Base-by-base conservation (phyloP, 2,329 filamentous ascomycete genomes). In the Penicillium vulpinum region DNA sequence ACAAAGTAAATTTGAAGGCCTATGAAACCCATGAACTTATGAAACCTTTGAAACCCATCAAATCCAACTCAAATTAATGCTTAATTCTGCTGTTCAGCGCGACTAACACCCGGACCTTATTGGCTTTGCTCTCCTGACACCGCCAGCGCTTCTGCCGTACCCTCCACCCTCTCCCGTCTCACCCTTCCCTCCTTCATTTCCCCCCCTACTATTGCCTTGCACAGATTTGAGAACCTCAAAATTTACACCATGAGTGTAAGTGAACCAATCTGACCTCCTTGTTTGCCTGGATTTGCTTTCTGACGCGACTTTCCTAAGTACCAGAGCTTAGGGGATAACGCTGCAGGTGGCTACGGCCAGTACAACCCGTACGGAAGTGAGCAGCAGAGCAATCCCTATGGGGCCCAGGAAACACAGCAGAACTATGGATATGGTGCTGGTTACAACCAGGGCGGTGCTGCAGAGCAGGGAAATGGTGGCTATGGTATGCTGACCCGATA, bases 321-420 rank as follows among this genome's bases (percentile, higher is more conserved):
- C 50, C 61, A 70, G 60, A 63, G 61, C 58, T 66, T 70, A 56
- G 66, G 69, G 49, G 68, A 69, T 56, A 63, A 64, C 53, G 65
- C 62, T 52, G 65, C 71, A 54, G 69, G 69, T 29, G 77, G 78
- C 67, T 83, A 83, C 69, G 80, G 79, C 69, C 78, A 82, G 61
- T 83, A 80, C 70, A 83, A 84, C 70, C 83, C 83, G 48, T 85
- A 84, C 56, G 70, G 67, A 67, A 71, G 72, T 53, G 62, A 67
- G 57, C 65, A 71, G 58, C 54, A 52, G 26, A 56, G 29, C 45
- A 71, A 72, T 60, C 67, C 64, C 35, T 67, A 70, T 58, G 69
- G 63, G 29, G 62, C 70, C 56, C 70, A 74, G 51, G 45, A 63
- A 62, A 51, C 65, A 59, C 57, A 62, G 51, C 59, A 62, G 44